A percentile compares a stretch with the other conserved stretches of the same genome.
phyloP scores from a whole-genome alignment of 805 yeast species.

The Wickerhamiella shivajii region DNA sequence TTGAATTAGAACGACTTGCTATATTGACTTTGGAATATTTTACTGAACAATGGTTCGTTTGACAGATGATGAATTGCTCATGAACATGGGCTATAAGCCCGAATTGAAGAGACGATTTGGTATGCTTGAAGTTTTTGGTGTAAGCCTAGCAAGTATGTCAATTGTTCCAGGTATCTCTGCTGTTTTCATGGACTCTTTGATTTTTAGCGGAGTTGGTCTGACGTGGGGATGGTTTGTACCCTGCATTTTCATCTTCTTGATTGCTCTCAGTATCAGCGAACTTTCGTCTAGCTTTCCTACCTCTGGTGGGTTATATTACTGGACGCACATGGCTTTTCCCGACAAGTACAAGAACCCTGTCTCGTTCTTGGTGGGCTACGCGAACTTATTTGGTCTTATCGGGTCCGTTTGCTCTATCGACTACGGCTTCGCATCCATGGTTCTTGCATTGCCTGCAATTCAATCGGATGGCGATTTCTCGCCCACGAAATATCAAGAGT shows the following conservation, averaged over 20 bases:
- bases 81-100: conserved; percentile 51
- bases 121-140: conserved; percentile 46
- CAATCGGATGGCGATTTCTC: conserved; percentile 33
- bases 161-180: conserved; percentile 41
- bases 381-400: conserved; percentile 48
- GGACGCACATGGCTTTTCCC: conserved; percentile 55
- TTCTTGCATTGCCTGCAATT: conserved; percentile 24
- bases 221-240: conserved; percentile 52
- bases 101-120: conserved; percentile 45
- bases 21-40: no score
- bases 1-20: no score
- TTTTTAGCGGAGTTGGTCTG: conserved; percentile 46
- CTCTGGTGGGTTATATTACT: conserved; percentile 54
- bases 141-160: conserved; percentile 37
- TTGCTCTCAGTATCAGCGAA: conserved; percentile 48
- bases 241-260: conserved; percentile 39
- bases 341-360: conserved; percentile 34
- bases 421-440: conserved; percentile 36
- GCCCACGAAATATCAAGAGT: conserved; percentile 38
- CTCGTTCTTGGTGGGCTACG: conserved; percentile 47
- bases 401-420: conserved; percentile 51
- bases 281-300: conserved; percentile 53
- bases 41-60: no score
- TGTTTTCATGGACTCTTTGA: conserved; percentile 34
- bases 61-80: conserved; percentile 20